Evolutionary conservation across 1,284 basidiomycete species (phyloP).

Genomic region (Leccinum subrobustum): DNA sequence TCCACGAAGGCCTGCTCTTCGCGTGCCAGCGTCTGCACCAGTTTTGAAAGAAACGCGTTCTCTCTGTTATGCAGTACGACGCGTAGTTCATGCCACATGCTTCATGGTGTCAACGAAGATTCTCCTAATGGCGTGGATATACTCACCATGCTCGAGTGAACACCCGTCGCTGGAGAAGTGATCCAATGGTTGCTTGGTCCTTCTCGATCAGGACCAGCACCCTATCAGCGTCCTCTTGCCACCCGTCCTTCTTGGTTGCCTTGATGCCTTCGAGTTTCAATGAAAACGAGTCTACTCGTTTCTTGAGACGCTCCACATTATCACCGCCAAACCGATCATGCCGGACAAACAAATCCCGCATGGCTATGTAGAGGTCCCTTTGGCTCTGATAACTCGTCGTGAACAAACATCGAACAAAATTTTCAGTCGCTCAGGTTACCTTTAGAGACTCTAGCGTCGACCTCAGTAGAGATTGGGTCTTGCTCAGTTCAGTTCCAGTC

Average conservation of each 20-base stretch:
- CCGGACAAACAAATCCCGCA: slow-evolving; percentile 80
- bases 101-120: slow-evolving; percentile 30
- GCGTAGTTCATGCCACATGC: slow-evolving; percentile 90
- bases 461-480: slow-evolving; percentile 59
- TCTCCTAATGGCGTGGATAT: background rate
- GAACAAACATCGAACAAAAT: slow-evolving; percentile 8
- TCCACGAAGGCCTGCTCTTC: slow-evolving; percentile 71
- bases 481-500: slow-evolving; percentile 17
- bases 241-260: slow-evolving; percentile 69
- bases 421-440: slow-evolving; percentile 38
- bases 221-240: slow-evolving; percentile 81
- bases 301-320: slow-evolving; percentile 81
- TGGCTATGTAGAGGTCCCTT: slow-evolving; percentile 84
- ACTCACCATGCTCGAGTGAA: slow-evolving; percentile 82
- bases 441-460: slow-evolving; percentile 74
- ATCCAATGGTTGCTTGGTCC: slow-evolving; percentile 72
- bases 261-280: slow-evolving; percentile 75
- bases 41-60: slow-evolving; percentile 74
- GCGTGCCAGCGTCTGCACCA: slow-evolving; percentile 67
- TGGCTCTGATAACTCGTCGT: slow-evolving; percentile 53
- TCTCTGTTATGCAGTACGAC: slow-evolving; percentile 87
- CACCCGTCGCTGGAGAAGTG: slow-evolving; percentile 69
- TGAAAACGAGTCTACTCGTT: slow-evolving; percentile 75
- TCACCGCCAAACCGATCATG: slow-evolving; percentile 84
- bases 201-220: slow-evolving; percentile 67